These are phyloP conservation scores for Hibiscus trionum DNA, from an alignment of 345 rosid species.

Conservation along the genomic window DNA sequence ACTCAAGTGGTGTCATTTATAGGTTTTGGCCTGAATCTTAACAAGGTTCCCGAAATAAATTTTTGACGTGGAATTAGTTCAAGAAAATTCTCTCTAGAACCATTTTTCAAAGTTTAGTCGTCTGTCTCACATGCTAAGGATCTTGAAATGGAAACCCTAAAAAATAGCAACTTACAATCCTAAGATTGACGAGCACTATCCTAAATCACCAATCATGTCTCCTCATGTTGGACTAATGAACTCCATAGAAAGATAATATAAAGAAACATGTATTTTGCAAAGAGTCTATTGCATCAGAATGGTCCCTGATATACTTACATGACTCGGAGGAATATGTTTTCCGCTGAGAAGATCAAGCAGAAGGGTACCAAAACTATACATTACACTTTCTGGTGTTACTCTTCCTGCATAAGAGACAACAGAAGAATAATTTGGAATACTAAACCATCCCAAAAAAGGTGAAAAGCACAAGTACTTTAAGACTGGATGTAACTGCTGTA, in stretches of 20 bases:
- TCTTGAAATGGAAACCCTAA: not conserved
- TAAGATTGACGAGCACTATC: not conserved
- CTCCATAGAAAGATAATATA: not conserved
- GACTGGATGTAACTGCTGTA: not conserved
- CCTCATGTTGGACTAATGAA: not conserved
- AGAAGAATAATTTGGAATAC: not conserved
- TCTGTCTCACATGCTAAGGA: not conserved
- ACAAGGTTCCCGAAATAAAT: not conserved
- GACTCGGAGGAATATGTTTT: conserved; percentile 92
- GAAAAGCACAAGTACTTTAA: not conserved
- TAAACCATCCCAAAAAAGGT: not conserved
- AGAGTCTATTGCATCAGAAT: not conserved
- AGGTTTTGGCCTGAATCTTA: not conserved
- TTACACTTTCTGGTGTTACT: conserved; percentile 88
- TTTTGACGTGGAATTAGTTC: not conserved
- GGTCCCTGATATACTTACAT: conserved; percentile 42
- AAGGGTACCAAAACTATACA: conserved; percentile 94
- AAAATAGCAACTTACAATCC: not conserved
- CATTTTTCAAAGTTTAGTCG: not conserved
- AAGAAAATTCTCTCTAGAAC: not conserved
- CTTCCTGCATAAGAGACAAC: conserved; percentile 45
- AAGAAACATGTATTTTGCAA: not conserved
- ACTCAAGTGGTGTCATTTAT: not conserved
- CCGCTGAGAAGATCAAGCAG: conserved; percentile 96
- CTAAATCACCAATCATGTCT: not conserved